These are phyloP conservation scores for Dryas integrifolia DNA, from an alignment of 331 rosid species.

Conservation along the genomic window DNA sequence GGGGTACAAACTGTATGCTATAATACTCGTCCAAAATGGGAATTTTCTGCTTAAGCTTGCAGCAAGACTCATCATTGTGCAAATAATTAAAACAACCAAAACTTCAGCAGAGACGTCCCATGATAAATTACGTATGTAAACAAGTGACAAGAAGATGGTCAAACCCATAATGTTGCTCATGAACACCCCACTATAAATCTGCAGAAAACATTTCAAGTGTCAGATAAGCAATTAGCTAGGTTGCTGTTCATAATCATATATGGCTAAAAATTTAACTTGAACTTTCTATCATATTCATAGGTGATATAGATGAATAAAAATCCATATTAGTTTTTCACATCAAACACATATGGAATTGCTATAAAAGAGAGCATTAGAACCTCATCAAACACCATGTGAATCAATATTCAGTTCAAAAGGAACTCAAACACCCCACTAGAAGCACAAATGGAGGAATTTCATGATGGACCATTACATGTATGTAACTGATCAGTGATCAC, in stretches of 20 bases:
- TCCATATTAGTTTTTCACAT: too few relatives aligned
- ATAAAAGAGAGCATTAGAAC: too few relatives aligned
- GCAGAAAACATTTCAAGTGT: slow-evolving; percentile 13
- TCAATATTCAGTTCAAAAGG: too few relatives aligned
- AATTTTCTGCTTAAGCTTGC: slow-evolving; percentile 29
- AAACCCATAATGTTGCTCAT: slow-evolving; percentile 40
- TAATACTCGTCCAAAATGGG: slow-evolving; percentile 38
- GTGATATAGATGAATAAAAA: too few relatives aligned
- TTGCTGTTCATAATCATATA: not conserved
- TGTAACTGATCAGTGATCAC: not conserved
- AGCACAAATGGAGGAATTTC: too few relatives aligned
- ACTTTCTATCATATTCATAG: too few relatives aligned
- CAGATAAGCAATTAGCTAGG: not conserved
- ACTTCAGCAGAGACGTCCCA: slow-evolving; percentile 35
- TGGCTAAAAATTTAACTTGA: not conserved
- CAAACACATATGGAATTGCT: too few relatives aligned
- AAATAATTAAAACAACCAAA: slow-evolving; percentile 32
- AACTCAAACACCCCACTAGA: too few relatives aligned
- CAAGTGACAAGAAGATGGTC: slow-evolving; percentile 33
- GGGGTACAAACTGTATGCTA: slow-evolving; percentile 33
- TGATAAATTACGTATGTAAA: slow-evolving; percentile 32
- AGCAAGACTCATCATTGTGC: slow-evolving; percentile 21
- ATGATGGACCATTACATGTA: not conserved
- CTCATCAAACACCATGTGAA: too few relatives aligned
- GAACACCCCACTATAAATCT: slow-evolving; percentile 40